These are phyloP conservation scores for Boletus insuetus DNA, from an alignment of 768 basidiomycete species.

Conservation along the genomic window DNA sequence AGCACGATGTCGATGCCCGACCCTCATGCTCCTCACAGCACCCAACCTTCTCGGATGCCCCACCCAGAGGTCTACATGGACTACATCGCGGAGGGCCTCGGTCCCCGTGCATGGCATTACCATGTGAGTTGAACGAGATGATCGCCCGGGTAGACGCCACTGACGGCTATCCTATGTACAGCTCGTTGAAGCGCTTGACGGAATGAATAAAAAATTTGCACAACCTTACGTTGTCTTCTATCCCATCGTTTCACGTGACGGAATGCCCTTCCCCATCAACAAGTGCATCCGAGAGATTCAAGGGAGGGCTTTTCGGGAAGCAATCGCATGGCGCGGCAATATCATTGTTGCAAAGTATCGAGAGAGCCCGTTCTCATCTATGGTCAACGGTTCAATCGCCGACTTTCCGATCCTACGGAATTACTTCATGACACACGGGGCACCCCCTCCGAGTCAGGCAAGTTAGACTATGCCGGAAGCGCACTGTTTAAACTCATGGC, in stretches of 20 bases:
- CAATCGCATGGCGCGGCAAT: constrained; percentile 75
- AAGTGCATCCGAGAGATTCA: constrained; percentile 75
- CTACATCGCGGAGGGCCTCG: constrained; percentile 73
- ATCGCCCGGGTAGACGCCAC: constrained; percentile 18
- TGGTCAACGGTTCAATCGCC: constrained; percentile 78
- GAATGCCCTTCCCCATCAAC: constrained; percentile 81
- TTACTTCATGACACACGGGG: constrained; percentile 66
- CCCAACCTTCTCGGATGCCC: constrained; percentile 59
- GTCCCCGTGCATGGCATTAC: constrained; percentile 68
- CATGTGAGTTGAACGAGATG: constrained; percentile 45
- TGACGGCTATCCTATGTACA: constrained; percentile 28
- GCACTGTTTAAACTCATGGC: constrained; percentile 19
- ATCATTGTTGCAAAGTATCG: constrained; percentile 71
- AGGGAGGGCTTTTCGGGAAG: constrained; percentile 56
- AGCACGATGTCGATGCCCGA: constrained; percentile 50
- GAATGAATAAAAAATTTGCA: constrained; percentile 76
- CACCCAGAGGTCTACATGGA: constrained; percentile 88
- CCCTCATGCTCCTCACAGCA: constrained; percentile 44
- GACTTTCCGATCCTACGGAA: constrained; percentile 83
- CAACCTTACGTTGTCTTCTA: constrained; percentile 83
- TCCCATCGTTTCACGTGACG: constrained; percentile 70
- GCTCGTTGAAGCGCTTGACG: constrained; percentile 73
- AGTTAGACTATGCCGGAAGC: constrained; percentile 29
- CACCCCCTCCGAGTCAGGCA: constrained; percentile 36
- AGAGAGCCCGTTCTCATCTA: constrained; percentile 42